Evolutionary conservation across 441 rosid species (phyloP).

Genomic region (Capsella rubella): DNA sequence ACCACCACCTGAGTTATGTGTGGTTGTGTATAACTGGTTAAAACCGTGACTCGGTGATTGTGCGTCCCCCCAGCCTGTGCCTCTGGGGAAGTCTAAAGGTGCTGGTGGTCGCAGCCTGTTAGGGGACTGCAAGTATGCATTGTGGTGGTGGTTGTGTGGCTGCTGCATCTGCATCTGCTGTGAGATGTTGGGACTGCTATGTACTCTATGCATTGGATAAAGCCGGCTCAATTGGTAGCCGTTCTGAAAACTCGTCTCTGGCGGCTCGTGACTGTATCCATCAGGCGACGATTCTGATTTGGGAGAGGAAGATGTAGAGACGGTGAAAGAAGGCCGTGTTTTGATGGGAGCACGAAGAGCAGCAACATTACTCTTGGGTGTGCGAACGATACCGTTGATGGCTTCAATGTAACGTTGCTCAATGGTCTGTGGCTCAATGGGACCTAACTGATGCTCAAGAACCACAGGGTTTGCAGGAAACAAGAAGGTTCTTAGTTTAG

Average conservation of each 20-base stretch:
- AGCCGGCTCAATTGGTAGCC: constrained; percentile 41
- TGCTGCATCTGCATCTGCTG: constrained; percentile 28
- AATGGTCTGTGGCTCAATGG: constrained; percentile 46
- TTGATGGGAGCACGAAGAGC: constrained; percentile 45
- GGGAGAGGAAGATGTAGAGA: constrained; percentile 69
- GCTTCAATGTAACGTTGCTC: constrained; percentile 60
- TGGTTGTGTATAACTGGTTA: constrained; percentile 24
- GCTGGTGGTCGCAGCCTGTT: constrained; percentile 42
- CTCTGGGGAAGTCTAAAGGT: constrained; percentile 44
- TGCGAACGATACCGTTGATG: constrained; percentile 53
- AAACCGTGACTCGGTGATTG: no score
- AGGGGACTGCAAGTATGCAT: constrained; percentile 43
- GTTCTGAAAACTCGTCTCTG: constrained; percentile 14
- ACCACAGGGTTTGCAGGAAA: constrained; percentile 59
- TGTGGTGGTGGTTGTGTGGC: constrained; percentile 44
- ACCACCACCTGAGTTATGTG: constrained; percentile 47
- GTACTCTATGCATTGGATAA: constrained; percentile 61
- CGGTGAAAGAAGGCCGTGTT: constrained; percentile 50
- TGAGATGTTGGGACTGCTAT: constrained; percentile 71
- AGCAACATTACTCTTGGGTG: neutral
- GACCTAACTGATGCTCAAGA: constrained; percentile 49
- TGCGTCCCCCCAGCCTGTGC: constrained; percentile 28
- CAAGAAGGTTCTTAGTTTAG: constrained; percentile 68
- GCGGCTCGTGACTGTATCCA: constrained; percentile 25
- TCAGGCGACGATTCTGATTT: constrained; percentile 64